Evolutionary conservation across 371 early-diverging fungal species (phyloP).

Genomic region (Cladochytrium tenue): DNA sequence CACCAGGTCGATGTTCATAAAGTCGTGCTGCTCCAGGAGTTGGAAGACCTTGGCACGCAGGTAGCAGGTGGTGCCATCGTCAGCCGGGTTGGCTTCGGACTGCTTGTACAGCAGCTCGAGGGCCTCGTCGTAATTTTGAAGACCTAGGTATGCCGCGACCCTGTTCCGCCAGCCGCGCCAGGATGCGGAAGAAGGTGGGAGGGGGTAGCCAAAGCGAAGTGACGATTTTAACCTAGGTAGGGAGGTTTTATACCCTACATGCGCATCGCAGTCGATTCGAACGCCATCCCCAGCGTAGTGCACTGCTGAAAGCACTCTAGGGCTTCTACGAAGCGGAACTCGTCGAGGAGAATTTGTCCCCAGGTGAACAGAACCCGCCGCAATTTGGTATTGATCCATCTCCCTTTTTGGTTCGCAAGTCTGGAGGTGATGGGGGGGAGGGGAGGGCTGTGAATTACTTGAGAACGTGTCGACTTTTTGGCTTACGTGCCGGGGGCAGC

Average conservation of each 20-base stretch:
- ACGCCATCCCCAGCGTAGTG: slow-evolving; percentile 15
- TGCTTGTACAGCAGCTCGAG: slow-evolving; percentile 36
- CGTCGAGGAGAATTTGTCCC: slow-evolving; percentile 45
- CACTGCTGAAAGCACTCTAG: slow-evolving; percentile 16
- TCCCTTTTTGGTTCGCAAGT: too few species aligned
- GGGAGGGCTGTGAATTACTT: too few species aligned
- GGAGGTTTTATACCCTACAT: slow-evolving; percentile 21
- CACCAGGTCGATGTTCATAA: slow-evolving; percentile 32
- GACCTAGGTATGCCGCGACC: slow-evolving; percentile 32
- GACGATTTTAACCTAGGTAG: too few species aligned
- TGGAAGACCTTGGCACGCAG: slow-evolving; percentile 42
- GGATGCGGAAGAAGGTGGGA: background rate
- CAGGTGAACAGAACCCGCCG: slow-evolving; percentile 31
- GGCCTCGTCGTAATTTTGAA: slow-evolving; percentile 26
- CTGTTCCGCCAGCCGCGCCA: slow-evolving; percentile 12
- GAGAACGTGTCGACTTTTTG: too few species aligned
- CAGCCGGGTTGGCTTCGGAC: slow-evolving; percentile 18
- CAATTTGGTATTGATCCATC: slow-evolving; percentile 5
- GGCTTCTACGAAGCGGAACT: slow-evolving; percentile 28
- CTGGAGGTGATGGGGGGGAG: too few species aligned
- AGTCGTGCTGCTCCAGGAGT: slow-evolving; percentile 25
- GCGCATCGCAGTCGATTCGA: slow-evolving; percentile 24
- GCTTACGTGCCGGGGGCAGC: too few species aligned
- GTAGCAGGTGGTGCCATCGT: slow-evolving; percentile 31
- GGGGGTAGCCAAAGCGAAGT: too few species aligned